Percentiles rank a stretch among this genome's conserved stretches.
phyloP scores from a whole-genome alignment of 805 yeast species.

The Saccharomycopsis sp. region DNA sequence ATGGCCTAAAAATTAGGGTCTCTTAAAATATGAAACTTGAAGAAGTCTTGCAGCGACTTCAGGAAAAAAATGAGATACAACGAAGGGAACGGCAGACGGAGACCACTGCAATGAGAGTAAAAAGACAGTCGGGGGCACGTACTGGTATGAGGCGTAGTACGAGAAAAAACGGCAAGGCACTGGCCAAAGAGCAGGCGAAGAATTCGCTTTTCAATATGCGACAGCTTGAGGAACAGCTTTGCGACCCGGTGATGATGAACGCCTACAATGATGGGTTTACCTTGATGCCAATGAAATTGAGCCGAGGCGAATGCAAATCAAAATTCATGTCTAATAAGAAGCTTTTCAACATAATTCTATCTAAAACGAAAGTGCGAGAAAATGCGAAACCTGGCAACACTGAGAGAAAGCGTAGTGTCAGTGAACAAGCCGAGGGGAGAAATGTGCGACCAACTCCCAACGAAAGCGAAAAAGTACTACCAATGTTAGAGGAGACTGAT shows the following conservation, averaged over 20 bases:
- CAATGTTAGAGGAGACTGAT: neutral
- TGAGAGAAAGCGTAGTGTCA: neutral
- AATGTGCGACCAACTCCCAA: neutral
- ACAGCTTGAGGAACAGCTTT: conserved; percentile 26
- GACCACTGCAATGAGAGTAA: neutral
- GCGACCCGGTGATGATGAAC: neutral
- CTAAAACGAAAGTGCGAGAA: conserved; percentile 1
- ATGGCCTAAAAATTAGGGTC: neutral
- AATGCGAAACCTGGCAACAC: neutral
- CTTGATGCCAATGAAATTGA: neutral
- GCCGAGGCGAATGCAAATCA: neutral
- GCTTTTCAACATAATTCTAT: neutral
- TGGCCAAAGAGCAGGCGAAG: conserved; percentile 31
- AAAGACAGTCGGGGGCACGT: neutral
- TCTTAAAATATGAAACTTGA: neutral
- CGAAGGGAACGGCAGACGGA: neutral
- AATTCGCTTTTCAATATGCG: conserved; percentile 51
- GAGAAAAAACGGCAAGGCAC: neutral
- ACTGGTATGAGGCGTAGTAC: neutral
- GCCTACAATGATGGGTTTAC: neutral
- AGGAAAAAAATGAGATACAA: neutral
- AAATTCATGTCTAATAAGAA: neutral
- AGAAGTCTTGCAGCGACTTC: neutral
- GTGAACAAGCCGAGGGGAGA: neutral
- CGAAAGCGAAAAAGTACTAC: neutral